Conservation (phyloP, 169 alveolate species). For the Babesia sp. region DNA sequence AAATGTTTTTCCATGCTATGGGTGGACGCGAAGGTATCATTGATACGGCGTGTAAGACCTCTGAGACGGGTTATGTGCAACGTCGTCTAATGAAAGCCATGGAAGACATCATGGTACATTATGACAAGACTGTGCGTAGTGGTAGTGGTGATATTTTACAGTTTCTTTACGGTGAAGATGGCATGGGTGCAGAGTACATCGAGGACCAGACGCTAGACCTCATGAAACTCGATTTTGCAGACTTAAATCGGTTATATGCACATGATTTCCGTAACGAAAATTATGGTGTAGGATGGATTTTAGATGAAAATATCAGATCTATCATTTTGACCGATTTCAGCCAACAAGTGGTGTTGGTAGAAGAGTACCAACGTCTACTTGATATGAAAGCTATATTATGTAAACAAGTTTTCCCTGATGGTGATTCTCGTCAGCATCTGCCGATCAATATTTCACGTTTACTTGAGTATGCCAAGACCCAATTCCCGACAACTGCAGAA, state of each 20-base stretch:
- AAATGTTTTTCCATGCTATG: conserved; percentile 99
- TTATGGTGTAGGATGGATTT: conserved; percentile 77
- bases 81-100: conserved; percentile 98
- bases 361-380: conserved; percentile 74
- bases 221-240: conserved; percentile 87
- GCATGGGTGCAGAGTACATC: conserved; percentile 98
- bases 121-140: conserved; percentile 98
- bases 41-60: conserved; percentile 99
- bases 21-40: conserved; percentile 99
- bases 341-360: conserved; percentile 78
- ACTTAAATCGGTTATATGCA: conserved; percentile 74
- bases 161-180: conserved; percentile 99
- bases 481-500: conserved; percentile 75
- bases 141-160: conserved; percentile 94
- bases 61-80: conserved; percentile 99
- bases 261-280: conserved; percentile 80
- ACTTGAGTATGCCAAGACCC: conserved; percentile 90
- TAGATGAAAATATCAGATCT: conserved; percentile 69
- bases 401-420: conserved; percentile 88
- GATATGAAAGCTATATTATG: conserved; percentile 75
- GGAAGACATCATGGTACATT: conserved; percentile 98
- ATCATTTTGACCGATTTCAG: conserved; percentile 74
- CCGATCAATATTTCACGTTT: conserved; percentile 94
- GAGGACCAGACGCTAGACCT: conserved; percentile 96
- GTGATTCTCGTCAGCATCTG: conserved; percentile 94